Base-by-base conservation (phyloP, 1,139 yeast species). In the Taphrina flavorubra region DNA sequence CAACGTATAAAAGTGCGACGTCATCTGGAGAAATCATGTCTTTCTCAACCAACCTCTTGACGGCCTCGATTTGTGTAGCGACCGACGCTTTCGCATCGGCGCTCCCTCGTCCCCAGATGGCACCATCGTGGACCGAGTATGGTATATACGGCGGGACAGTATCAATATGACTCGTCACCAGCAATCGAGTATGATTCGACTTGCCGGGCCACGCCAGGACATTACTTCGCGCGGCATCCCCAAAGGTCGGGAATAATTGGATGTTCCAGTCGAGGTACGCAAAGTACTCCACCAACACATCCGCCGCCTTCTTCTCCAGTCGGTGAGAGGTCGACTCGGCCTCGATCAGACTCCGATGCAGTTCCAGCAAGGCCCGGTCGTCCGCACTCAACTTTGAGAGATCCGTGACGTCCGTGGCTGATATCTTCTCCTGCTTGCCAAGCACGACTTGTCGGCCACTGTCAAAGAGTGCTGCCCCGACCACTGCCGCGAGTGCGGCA, bases 11-110 rank as follows among this genome's bases (percentile, higher is more conserved):
- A 49, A 88, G 77, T 0, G 86, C 80, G 2, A 86, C 82, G 69
- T 88, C 90, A 8, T 87, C 89, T 49, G 82, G 83, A 4, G 71
- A 62, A 47, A 86, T 77, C 10, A 77, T 75, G 0, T 81, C 79
- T 7, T 78, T 75, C 6, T 78, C 75, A 11, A 82, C 63, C 61
- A 87, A 76, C 51, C 84, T 82, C 39, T 83, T 77, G 56, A 81
- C 81, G 0, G 90, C 85, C 51, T 81, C 79, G 13, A 87, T 79
- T 74, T 86, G 90, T 0, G 89, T 77, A 0, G 90, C 89, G 18
- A 88, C 87, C 13, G 89, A 85, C 0, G 83, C 89, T 74, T 87
- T 87, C 46, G 90, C 92, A 74, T 87, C 92, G 69, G 84, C 81
- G 3, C 88, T 76, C 1, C 92, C 92, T 69, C 92, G 80, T 11